Conservation (phyloP, 2,329 filamentous ascomycete genomes). For the Neoascochyta sp. region DNA sequence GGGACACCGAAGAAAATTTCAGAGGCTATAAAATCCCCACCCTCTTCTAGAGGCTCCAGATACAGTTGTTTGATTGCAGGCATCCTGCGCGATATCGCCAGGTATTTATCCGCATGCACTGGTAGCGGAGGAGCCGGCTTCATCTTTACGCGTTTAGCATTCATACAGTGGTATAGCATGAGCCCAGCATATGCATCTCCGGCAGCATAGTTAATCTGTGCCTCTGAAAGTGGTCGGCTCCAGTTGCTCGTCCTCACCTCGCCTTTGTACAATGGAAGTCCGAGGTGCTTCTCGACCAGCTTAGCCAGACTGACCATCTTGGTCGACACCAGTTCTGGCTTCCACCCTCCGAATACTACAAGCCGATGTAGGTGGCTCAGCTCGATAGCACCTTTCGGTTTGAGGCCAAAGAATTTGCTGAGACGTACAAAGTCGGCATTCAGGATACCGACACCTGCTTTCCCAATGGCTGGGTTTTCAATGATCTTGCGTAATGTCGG, state of each 20-base stretch:
- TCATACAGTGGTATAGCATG: constrained; percentile 69
- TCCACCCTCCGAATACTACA: constrained; percentile 61
- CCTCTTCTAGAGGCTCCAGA: constrained; percentile 16
- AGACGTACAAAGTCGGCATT: constrained; percentile 61
- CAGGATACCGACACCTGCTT: constrained; percentile 72
- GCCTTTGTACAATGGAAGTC: constrained; percentile 76
- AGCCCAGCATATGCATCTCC: constrained; percentile 81
- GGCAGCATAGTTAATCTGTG: constrained; percentile 72
- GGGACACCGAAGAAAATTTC: constrained; percentile 20
- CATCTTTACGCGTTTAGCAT: constrained; percentile 58
- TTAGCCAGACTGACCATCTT: constrained; percentile 61
- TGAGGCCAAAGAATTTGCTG: constrained; percentile 60
- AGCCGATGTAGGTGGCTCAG: constrained; percentile 78
- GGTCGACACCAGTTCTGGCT: constrained; percentile 38
- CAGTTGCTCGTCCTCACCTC: constrained; percentile 72
- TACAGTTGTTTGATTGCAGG: constrained; percentile 15
- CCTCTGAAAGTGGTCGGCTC: constrained; percentile 57
- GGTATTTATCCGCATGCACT: constrained; percentile 24
- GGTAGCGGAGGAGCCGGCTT: constrained; percentile 20
- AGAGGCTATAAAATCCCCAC: constrained; percentile 18
- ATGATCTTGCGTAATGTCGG: constrained; percentile 69
- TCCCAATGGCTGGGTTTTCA: constrained; percentile 65
- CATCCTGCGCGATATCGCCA: constrained; percentile 13
- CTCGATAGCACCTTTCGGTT: constrained; percentile 68
- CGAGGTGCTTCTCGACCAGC: constrained; percentile 68